Conservation (phyloP, 1,284 basidiomycete species). For the Rhizoctonia solani region DNA sequence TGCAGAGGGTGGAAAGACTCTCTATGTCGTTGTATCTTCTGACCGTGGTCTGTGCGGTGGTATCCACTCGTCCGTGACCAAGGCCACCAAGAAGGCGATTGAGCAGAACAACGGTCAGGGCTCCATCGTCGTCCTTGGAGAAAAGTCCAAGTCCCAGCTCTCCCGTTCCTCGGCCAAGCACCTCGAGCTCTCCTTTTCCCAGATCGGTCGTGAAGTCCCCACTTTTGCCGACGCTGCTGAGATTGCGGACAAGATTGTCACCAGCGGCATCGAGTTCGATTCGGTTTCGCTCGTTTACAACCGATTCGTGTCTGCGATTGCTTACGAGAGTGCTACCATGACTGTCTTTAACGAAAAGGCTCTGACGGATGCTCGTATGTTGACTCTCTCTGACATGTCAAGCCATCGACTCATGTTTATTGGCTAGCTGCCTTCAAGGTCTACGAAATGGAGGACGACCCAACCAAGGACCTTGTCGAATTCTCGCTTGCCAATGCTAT, state of each 20-base stretch:
- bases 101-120: slow-evolving; percentile 61
- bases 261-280: slow-evolving; percentile 86
- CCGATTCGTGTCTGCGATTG: slow-evolving; percentile 92
- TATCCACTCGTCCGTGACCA: slow-evolving; percentile 97
- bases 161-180: slow-evolving; percentile 67
- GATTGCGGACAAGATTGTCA: slow-evolving; percentile 92
- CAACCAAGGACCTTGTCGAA: slow-evolving; percentile 91
- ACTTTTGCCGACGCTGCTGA: slow-evolving; percentile 95
- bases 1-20: slow-evolving; percentile 65
- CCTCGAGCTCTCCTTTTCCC: slow-evolving; percentile 90
- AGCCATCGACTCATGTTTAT: neutral
- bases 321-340: slow-evolving; percentile 81
- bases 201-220: slow-evolving; percentile 95
- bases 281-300: slow-evolving; percentile 87
- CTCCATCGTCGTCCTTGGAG: slow-evolving; percentile 86
- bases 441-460: slow-evolving; percentile 96
- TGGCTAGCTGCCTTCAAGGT: slow-evolving; percentile 77
- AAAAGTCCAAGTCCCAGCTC: slow-evolving; percentile 97
- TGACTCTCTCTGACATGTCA: neutral
- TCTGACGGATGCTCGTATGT: slow-evolving; percentile 76
- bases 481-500: slow-evolving; percentile 97
- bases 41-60: slow-evolving; percentile 99
- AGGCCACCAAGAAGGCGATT: slow-evolving; percentile 75
- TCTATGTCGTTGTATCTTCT: slow-evolving; percentile 93
- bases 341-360: slow-evolving; percentile 82